Evolutionary conservation across 1,139 yeast genomes (phyloP), one percentile per base, ranked within the genome.

Genomic region (Meyerozyma carpophila): DNA sequence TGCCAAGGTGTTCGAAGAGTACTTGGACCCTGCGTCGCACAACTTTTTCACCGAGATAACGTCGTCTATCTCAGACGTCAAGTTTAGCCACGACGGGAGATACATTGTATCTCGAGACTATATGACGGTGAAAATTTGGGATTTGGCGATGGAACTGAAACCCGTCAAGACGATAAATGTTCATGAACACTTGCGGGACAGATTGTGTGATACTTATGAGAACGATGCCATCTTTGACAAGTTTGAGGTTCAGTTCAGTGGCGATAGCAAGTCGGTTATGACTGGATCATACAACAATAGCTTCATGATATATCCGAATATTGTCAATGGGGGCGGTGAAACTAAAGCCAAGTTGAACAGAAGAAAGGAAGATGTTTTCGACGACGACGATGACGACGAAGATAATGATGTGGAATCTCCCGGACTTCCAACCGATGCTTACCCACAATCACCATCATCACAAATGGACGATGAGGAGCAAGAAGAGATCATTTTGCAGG

Each of bases 181-280:
- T 53, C 98, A 94, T 65, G 98, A 94, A 63, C 95, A 89, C 63
- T 79, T 94, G 57, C 81, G 96, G 56, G 96, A 90, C 58, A 77
- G 94, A 61, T 75, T 94, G 59, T 93, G 98, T 68, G 98, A 94
- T 65, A 90, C 98, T 37, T 94, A 94, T 69, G 99, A 94, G 65
- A 91, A 91, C 63, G 98, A 94, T 68, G 96, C 98, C 42, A 94
- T 94, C 48, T 94, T 94, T 69, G 98, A 94, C 73, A 94, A 93
- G 73, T 94, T 94, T 66, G 98, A 93, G 71, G 96, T 90, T 47
- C 95, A 85, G 55, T 90, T 93, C 61, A 79, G 91, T 54, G 98
- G 98, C 40, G 98, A 94, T 66, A 87, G 89, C 59, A 82, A 83
- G 63, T 82, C 91, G 46, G 84, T 93, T 49, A 88, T 94, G 94